Evolutionary conservation across 495 filamentous ascomycete genomes (phyloP).

Genomic region (Lindgomyces ingoldianus): DNA sequence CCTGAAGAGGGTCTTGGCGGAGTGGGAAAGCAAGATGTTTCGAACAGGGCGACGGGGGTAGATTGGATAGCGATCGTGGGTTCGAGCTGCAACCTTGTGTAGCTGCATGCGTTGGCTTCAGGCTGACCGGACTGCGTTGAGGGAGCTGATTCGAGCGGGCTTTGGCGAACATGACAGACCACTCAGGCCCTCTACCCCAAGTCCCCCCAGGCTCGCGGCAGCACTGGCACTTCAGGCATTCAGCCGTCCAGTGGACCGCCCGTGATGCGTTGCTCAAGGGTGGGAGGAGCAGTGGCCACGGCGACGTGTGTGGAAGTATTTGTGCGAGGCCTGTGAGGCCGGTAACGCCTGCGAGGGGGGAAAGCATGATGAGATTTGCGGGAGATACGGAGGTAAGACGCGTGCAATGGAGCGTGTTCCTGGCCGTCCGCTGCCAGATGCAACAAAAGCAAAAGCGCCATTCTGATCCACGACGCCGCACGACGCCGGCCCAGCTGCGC

Average conservation of each 20-base stretch:
- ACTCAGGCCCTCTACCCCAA: constrained; percentile 6
- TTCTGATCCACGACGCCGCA: constrained; percentile 26
- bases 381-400: constrained; percentile 9
- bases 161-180: constrained; percentile 17
- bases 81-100: constrained; percentile 32
- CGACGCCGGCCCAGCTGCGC: constrained; percentile 13
- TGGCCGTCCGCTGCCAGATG: constrained; percentile 21
- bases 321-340: constrained; percentile 15
- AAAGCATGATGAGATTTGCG: background rate
- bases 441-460: constrained; percentile 31
- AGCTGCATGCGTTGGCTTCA: constrained; percentile 39
- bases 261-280: background rate
- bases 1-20: constrained; percentile 30
- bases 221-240: background rate
- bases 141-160: constrained; percentile 26
- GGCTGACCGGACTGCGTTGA: constrained; percentile 34
- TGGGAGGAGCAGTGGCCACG: background rate
- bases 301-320: background rate
- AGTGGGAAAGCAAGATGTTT: constrained; percentile 34
- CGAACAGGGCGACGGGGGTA: constrained; percentile 7
- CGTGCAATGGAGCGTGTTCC: constrained; percentile 32
- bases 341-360: background rate
- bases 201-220: constrained; percentile 26
- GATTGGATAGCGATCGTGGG: constrained; percentile 36
- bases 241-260: background rate